Evolutionary conservation across 148 eudicot genomes (phyloP).

Genomic region (Diospyros lotus): DNA sequence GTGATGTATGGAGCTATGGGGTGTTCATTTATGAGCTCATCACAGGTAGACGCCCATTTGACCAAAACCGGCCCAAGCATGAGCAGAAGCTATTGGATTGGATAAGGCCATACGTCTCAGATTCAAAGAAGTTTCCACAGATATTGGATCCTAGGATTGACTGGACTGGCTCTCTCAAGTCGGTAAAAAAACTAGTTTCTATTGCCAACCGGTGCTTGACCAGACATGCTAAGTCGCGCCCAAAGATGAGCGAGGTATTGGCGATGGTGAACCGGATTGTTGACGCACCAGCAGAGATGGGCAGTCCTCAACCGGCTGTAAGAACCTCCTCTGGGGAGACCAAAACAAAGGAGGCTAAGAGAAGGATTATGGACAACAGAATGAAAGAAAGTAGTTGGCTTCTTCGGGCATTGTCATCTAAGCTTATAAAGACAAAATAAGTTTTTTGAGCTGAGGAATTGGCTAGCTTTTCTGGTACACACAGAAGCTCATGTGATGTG

Average conservation of each 20-base stretch:
- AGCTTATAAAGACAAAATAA: no score
- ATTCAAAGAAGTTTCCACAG: constrained; percentile 55
- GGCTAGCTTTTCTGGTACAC: no score
- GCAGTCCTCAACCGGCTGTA: constrained; percentile 29
- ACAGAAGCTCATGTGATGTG: no score
- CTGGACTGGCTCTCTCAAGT: constrained; percentile 40
- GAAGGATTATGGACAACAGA: constrained; percentile 18
- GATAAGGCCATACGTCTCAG: constrained; percentile 79
- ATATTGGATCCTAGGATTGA: constrained; percentile 84
- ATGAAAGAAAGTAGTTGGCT: no score
- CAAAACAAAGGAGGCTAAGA: constrained; percentile 18
- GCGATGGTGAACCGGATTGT: constrained; percentile 59
- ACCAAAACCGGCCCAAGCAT: constrained; percentile 68
- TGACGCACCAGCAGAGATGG: constrained; percentile 35
- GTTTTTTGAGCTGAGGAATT: no score
- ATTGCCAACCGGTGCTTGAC: constrained; percentile 82
- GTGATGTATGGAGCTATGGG: constrained; percentile 91
- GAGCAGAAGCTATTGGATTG: constrained; percentile 89
- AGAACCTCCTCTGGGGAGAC: constrained; percentile 19
- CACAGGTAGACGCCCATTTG: constrained; percentile 85
- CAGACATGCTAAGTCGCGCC: constrained; percentile 61
- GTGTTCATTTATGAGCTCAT: constrained; percentile 90
- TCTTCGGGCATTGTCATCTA: no score
- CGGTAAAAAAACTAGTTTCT: constrained; percentile 60
- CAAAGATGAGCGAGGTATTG: constrained; percentile 86